phyloP scores from a whole-genome alignment of 164 flowering plant species.

The Litsea cubeba region DNA sequence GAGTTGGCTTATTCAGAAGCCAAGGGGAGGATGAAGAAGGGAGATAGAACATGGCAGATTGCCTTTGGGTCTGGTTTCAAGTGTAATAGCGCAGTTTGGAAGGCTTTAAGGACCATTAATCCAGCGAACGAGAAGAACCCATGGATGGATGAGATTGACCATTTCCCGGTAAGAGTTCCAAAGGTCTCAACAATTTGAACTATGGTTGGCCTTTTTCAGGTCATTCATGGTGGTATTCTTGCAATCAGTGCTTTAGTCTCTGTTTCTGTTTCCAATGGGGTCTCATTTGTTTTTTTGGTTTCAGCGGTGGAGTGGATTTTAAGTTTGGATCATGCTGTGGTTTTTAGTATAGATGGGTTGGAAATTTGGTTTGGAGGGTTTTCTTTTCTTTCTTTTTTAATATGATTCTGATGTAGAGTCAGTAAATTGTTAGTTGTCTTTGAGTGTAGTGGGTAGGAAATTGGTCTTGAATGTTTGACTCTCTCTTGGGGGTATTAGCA shows the following conservation, averaged over 20 bases:
- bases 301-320: not conserved
- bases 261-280: not conserved
- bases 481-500: not conserved
- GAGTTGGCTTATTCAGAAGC: slow-evolving; percentile 77
- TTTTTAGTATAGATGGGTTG: no score
- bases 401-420: not conserved
- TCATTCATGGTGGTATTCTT: not conserved
- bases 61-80: slow-evolving; percentile 82
- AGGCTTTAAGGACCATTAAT: slow-evolving; percentile 53
- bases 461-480: not conserved
- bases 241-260: not conserved
- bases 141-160: slow-evolving; percentile 71
- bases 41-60: slow-evolving; percentile 78
- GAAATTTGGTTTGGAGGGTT: not conserved
- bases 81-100: slow-evolving; percentile 86
- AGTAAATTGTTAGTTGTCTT: not conserved
- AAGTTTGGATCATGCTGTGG: no score
- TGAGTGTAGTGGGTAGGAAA: slow-evolving; percentile 2
- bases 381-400: not conserved
- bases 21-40: slow-evolving; percentile 68
- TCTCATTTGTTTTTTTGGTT: not conserved
- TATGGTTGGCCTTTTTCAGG: slow-evolving; percentile 5
- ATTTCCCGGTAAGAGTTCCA: slow-evolving; percentile 62
- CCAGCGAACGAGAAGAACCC: slow-evolving; percentile 68
- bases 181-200: slow-evolving; percentile 38